Base-by-base conservation (phyloP, 257 asterid genomes). In the Solanum clarkiae region DNA sequence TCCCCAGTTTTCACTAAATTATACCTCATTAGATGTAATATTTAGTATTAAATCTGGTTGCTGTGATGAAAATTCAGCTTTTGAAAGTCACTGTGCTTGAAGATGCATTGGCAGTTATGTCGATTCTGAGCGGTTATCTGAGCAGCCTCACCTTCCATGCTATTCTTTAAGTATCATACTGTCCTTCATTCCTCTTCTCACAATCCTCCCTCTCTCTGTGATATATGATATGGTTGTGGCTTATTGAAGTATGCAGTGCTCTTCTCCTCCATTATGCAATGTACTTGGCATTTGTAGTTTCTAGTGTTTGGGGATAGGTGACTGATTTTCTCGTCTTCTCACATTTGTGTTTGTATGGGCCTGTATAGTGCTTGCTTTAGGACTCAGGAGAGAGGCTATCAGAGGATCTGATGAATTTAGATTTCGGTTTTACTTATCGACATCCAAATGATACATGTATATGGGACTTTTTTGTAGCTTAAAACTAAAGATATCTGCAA, bases 91-190 rank as follows among this genome's bases (percentile, higher is more conserved):
- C 20, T 2, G 36, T 24, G 45, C 85, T 80, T 88, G 70, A 83
- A 69, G 88, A 84, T 79, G 22, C 86, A 44, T 80, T 53, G 57
- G 53, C 88, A 47, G 29, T 68, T 63, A 10, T 83, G 90, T 86
- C 86, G 79, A 82, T 82, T 49, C 90, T 88, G 87, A 86, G 90
- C 88, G 88, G 88, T 88, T 88, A 88, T 54, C 90, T 80, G 86
- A 86, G 90, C 90, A 86, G 47, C 86, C 79, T 71, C 42, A n/a
- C 42, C 7, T 81, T 68, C 32, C 83, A 16, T 53, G 49, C 29
- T 54, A 53, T 53, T 79, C 47, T 79, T 79, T 2, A 51, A 26
- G 26, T 26, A 16, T 7, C 65, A 79, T 26, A 79, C 24, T 0
- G 26, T 29, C 17, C 62, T 16, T 49, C 7, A 13, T 17, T 47